Conservation (phyloP, 495 filamentous ascomycete genomes). For the Aspergillus wentii region DNA sequence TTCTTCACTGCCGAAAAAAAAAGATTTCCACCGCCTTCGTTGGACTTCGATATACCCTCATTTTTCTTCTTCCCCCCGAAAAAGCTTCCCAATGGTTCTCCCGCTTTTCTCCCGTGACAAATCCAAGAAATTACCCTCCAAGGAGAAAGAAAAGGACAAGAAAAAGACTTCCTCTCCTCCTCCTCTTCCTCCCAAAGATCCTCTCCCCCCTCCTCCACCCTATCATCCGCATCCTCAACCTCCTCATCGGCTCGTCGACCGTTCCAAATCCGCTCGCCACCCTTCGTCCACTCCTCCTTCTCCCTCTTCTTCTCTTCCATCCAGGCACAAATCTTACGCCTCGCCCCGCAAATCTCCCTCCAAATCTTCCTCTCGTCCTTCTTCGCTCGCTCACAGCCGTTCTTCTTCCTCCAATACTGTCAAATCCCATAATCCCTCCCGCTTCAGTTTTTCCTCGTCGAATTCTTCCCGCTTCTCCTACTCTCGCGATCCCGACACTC, state of each 20-base stretch:
- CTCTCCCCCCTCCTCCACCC: slow-evolving; percentile 14
- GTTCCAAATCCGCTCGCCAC: not conserved
- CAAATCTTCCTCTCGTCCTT: slow-evolving; percentile 21
- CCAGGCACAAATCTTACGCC: not conserved
- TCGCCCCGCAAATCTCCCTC: slow-evolving; percentile 15
- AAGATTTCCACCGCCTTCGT: slow-evolving; percentile 48
- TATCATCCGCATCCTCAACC: slow-evolving; percentile 18
- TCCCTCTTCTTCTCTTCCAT: slow-evolving; percentile 9
- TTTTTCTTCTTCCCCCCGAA: slow-evolving; percentile 9
- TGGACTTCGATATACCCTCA: slow-evolving; percentile 34
- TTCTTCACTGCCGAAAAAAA: too few relatives aligned
- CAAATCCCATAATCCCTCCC: slow-evolving; percentile 6
- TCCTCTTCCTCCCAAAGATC: slow-evolving; percentile 17
- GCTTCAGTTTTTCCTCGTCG: slow-evolving; percentile 14
- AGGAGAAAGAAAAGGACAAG: slow-evolving; percentile 31
- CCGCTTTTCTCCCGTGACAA: slow-evolving; percentile 31
- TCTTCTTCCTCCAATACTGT: slow-evolving; percentile 20
- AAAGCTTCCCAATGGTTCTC: slow-evolving; percentile 25
- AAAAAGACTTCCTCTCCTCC: slow-evolving; percentile 11
- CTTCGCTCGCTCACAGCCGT: slow-evolving; percentile 32
- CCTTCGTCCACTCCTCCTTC: slow-evolving; percentile 3
- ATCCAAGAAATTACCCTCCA: slow-evolving; percentile 19
- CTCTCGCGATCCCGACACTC: slow-evolving; percentile 62
- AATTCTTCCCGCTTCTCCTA: slow-evolving; percentile 24
- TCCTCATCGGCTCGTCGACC: not conserved